These are phyloP conservation scores for Talaromyces rugulosus DNA, from an alignment of 2,329 filamentous ascomycete species.

Conservation along the genomic window DNA sequence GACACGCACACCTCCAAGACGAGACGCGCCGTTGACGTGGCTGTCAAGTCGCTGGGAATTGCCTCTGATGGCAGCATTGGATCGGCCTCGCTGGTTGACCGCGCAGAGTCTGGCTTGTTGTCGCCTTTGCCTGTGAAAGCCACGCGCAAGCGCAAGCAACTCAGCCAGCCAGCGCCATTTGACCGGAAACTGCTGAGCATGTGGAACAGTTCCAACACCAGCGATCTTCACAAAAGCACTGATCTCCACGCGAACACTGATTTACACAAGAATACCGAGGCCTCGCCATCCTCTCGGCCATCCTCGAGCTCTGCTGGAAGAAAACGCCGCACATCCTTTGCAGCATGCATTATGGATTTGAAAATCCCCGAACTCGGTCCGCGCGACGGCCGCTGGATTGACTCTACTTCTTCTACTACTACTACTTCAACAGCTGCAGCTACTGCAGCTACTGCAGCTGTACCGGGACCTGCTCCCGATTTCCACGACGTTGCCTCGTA, in stretches of 20 bases:
- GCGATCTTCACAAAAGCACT: not conserved
- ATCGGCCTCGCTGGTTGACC: conserved; percentile 17
- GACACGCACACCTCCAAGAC: conserved; percentile 25
- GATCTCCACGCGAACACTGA: not conserved
- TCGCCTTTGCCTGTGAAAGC: conserved; percentile 11
- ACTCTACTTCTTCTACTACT: not conserved
- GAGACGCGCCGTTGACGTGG: conserved; percentile 14
- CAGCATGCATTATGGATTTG: conserved; percentile 34
- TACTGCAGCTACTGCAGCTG: not conserved
- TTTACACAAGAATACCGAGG: not conserved
- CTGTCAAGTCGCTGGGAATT: conserved; percentile 22
- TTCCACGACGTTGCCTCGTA: conserved; percentile 15
- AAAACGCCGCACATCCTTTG: conserved; percentile 26
- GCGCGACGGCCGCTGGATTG: conserved; percentile 21
- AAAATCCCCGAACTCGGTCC: conserved; percentile 28
- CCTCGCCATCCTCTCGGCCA: not conserved
- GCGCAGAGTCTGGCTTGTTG: conserved; percentile 9
- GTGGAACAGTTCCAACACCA: conserved; percentile 2
- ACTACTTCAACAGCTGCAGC: not conserved
- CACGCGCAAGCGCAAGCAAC: conserved; percentile 26
- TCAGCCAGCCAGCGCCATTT: conserved; percentile 20
- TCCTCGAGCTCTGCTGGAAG: not conserved
- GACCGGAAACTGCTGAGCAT: conserved; percentile 12
- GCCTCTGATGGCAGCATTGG: conserved; percentile 24
- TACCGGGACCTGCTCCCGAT: not conserved